Evolutionary conservation across 78 protist species (phyloP), one percentile per base, ranked within the genome.

Genomic region (Blattamonas nauphoetae): DNA sequence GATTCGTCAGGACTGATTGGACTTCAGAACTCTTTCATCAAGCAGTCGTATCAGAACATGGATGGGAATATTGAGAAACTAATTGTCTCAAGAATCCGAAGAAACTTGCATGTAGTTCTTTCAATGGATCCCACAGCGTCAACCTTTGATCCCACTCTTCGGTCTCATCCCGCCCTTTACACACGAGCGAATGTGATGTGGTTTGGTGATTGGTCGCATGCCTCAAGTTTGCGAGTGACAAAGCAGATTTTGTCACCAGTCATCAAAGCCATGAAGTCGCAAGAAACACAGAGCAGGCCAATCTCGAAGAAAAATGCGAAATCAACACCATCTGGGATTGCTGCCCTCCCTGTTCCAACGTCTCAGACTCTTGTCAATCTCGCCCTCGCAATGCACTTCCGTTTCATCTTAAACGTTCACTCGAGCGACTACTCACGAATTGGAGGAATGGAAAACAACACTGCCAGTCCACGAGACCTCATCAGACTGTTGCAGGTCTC

Each of bases 91-190:
- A 89, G 95, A 0, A 89, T 93, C 44, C 71, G 38, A 80, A 0
- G 0, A 33, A 87, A 90, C 55, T 77, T 92, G 85, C 95, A 92
- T 88, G 87, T 95, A 6, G 90, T 42, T 44, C 85, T 95, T 45
- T 21, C 32, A 44, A 44, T 93, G 87, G 93, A 95, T 85, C 93
- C 91, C 41, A 35, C 83, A 6, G 77, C 91, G 55, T 41, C 88
- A 5, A 29, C 6, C 42, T 95, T 93, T 78, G 79, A 38, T 3
- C 2, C 0, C 29, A 29, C 85, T 90, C 42, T 91, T 93, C 78
- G 91, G 89, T 86, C 45, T 85, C 78, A 94, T 87, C 97, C 97
- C 5, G 94, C 97, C 36, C 92, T 95, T 34, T 91, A 36, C 92
- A 91, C 94, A 6, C 41, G 81, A 6, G 6, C 83, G 43, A 6